These are phyloP conservation scores for Xylariaceae sp. DNA, from an alignment of 2,329 filamentous ascomycete species.

Conservation along the genomic window DNA sequence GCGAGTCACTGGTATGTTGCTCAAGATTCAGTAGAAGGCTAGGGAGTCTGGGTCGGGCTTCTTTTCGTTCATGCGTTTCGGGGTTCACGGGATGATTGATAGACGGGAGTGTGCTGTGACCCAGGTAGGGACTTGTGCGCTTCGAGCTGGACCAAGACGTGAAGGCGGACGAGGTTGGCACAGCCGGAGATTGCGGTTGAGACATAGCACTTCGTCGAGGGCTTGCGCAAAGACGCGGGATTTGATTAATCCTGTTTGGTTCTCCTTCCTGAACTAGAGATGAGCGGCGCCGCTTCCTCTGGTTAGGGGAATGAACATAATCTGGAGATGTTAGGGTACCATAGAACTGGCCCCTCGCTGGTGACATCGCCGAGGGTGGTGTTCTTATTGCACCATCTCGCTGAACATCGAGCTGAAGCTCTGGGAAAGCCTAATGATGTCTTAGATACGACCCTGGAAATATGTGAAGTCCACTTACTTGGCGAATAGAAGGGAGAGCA, in stretches of 20 bases:
- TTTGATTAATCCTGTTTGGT: constrained; percentile 37
- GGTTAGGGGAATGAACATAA: constrained; percentile 47
- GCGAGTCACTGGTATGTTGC: constrained; percentile 30
- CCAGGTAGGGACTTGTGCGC: constrained; percentile 33
- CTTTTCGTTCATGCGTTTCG: constrained; percentile 34
- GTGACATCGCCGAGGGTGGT: constrained; percentile 33
- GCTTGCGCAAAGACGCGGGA: constrained; percentile 45
- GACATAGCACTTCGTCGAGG: constrained; percentile 22
- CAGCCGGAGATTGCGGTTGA: constrained; percentile 36
- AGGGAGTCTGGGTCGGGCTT: constrained; percentile 37
- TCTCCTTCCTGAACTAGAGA: constrained; percentile 41
- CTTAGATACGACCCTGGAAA: constrained; percentile 17
- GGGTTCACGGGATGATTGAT: constrained; percentile 29
- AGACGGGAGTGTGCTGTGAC: constrained; percentile 28
- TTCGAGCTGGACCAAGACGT: constrained; percentile 36
- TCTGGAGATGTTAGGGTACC: constrained; percentile 39
- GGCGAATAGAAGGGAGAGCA: constrained; percentile 49
- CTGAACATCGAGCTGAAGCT: constrained; percentile 36
- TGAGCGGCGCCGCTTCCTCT: constrained; percentile 45
- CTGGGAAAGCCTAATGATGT: constrained; percentile 40
- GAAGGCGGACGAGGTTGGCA: constrained; percentile 22
- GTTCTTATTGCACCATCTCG: constrained; percentile 32
- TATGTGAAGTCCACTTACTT: constrained; percentile 35
- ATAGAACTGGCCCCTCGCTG: constrained; percentile 26
- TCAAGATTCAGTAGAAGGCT: constrained; percentile 39